phyloP scores from a whole-genome alignment of 495 filamentous ascomycete genomes.

The Aeminium ludgeri region DNA sequence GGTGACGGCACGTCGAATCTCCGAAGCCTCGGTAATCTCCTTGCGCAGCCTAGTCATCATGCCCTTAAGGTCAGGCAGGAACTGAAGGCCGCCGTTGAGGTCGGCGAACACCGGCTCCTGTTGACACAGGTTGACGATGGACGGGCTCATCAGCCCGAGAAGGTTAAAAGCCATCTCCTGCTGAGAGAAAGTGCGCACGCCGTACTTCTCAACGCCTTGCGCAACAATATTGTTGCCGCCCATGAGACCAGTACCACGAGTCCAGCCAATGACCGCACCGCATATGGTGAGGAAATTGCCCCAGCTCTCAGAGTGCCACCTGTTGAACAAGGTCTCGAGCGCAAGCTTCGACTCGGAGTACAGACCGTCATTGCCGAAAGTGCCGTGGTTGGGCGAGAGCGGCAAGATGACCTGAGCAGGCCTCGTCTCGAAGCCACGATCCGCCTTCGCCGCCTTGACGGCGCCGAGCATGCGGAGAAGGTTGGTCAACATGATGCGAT shows the following conservation, averaged over 20 bases:
- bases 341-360: conserved; percentile 97
- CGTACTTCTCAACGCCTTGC: conserved; percentile 88
- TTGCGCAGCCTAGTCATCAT: conserved; percentile 79
- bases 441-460: conserved; percentile 78
- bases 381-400: conserved; percentile 94
- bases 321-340: conserved; percentile 93
- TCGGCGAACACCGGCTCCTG: conserved; percentile 90
- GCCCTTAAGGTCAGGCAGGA: conserved; percentile 92
- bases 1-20: conserved; percentile 80
- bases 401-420: conserved; percentile 93
- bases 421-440: conserved; percentile 77
- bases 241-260: conserved; percentile 95
- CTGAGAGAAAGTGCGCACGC: conserved; percentile 96
- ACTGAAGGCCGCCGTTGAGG: conserved; percentile 92
- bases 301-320: conserved; percentile 97
- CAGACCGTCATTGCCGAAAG: conserved; percentile 92
- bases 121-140: conserved; percentile 91
- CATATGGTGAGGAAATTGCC: conserved; percentile 96
- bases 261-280: conserved; percentile 97
- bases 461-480: conserved; percentile 74
- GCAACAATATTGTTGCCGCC: conserved; percentile 95
- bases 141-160: conserved; percentile 86
- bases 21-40: conserved; percentile 83
- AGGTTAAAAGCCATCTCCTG: conserved; percentile 99
- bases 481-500: conserved; percentile 98